Evolutionary conservation across 805 yeast genomes (phyloP).

Genomic region (Wickerhamomyces bovis): DNA sequence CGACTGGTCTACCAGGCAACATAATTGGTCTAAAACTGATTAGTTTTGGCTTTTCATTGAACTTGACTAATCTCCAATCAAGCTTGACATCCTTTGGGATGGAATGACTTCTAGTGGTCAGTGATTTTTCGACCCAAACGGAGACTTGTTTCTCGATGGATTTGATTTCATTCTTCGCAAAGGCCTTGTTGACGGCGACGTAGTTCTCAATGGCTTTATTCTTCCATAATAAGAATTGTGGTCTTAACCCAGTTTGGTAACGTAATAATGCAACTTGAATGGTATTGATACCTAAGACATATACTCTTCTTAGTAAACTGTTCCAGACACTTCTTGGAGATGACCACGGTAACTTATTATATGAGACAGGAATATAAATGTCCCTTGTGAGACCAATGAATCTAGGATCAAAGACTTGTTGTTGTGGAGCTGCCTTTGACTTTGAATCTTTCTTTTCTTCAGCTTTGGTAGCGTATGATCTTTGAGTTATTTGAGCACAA

Average conservation of each 20-base stretch:
- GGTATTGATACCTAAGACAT: constrained; percentile 63
- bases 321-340: constrained; percentile 38
- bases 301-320: constrained; percentile 52
- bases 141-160: constrained; percentile 41
- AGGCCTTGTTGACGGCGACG: constrained; percentile 74
- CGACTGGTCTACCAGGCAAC: constrained; percentile 47
- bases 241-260: constrained; percentile 61
- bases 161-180: constrained; percentile 54
- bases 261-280: constrained; percentile 61
- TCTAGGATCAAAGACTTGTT: constrained; percentile 32
- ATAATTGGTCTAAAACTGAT: constrained; percentile 65
- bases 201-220: constrained; percentile 75
- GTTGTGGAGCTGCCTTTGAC: constrained; percentile 11
- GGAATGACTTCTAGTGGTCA: constrained; percentile 43
- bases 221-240: constrained; percentile 73
- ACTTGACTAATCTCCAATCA: constrained; percentile 72
- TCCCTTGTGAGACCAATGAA: constrained; percentile 36
- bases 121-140: constrained; percentile 58
- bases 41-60: constrained; percentile 67
- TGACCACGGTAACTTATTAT: constrained; percentile 30
- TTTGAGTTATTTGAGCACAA: neutral
- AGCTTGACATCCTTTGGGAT: constrained; percentile 55
- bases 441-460: constrained; percentile 8
- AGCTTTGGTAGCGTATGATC: constrained; percentile 4
- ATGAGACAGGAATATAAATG: constrained; percentile 47